A percentile compares a stretch with the other conserved stretches of the same genome.
Evolutionary conservation across 108 stramenopile species (phyloP).

Genomic region (Asterionellopsis glacialis): DNA sequence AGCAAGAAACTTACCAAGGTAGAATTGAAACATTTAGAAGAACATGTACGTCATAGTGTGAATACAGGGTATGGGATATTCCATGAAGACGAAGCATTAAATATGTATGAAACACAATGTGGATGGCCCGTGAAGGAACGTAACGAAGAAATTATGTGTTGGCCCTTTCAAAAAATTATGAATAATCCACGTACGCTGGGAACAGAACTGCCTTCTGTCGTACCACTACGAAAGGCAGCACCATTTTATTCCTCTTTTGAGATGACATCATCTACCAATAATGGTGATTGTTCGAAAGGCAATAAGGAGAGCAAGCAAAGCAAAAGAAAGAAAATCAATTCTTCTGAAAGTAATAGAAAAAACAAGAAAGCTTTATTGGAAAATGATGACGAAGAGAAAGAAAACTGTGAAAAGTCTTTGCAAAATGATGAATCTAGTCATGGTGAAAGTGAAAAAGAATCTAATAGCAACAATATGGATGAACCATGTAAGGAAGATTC

Average conservation of each 20-base stretch:
- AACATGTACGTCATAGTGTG: constrained; percentile 40
- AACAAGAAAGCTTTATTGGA: too few species aligned
- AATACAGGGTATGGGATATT: constrained; percentile 59
- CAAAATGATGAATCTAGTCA: not conserved
- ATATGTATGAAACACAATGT: constrained; percentile 51
- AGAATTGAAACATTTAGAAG: constrained; percentile 41
- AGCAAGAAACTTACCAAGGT: constrained; percentile 25
- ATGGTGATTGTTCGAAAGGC: constrained; percentile 16
- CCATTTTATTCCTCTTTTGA: not conserved
- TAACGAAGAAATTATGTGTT: constrained; percentile 51
- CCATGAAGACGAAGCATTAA: constrained; percentile 71
- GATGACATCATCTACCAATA: constrained; percentile 11
- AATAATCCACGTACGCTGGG: not conserved
- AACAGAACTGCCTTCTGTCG: not conserved
- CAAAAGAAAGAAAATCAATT: too few species aligned
- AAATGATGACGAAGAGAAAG: not conserved
- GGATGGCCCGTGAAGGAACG: constrained; percentile 61
- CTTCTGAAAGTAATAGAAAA: too few species aligned
- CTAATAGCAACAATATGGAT: not conserved
- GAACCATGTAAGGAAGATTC: too few species aligned
- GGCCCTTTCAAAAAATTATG: constrained; percentile 46
- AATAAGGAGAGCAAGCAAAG: not conserved
- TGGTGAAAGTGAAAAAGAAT: constrained; percentile 20
- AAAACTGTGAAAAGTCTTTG: not conserved
- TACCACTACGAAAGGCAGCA: not conserved